Evolutionary conservation across 345 rosid genomes (phyloP), one percentile per base, ranked within the genome.

Genomic region (Durio zibethinus): DNA sequence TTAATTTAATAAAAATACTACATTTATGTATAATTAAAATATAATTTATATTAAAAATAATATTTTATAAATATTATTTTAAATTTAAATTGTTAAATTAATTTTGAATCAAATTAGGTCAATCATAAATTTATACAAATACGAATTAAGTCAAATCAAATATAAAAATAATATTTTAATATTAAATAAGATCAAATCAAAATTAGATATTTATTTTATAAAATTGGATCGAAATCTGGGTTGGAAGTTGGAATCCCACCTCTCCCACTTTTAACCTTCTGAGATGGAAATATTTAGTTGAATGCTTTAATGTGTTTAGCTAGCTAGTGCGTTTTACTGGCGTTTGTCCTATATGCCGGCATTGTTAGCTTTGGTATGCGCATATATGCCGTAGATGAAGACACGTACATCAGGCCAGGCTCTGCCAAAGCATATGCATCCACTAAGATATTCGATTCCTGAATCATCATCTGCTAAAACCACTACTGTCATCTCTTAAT

Each of bases 371-470:
- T 62, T 56, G 66, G 8, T 31, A 62, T 1, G 20, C 5, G 18
- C n/a, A 16, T 62, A 10, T 7, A 16, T 62, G 3, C 29, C 14
- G 6, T 7, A n/a, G n/a, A 14, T 40, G 29, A 35, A 64, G 47
- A 65, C 31, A 36, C 27, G 47, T 20, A 33, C 47, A 64, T 7
- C 45, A 65, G 15, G 71, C 63, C 33, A 56, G 43, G 14, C 31
- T 38, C 35, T 54, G 54, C 76, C 76, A 54, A 73, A 1, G 5
- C 75, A 53, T 53, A 35, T 72, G 38, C 47, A 33, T 33, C 76
- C 64, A 54, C 62, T 31, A 11, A 54, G 35, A 54, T 21, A 16
- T 38, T 5, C 18, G 21, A n/a, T 38, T 65, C 48, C 48, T 65
- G 66, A 60, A 60, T 27, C 14, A 60, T 12, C 5, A 31, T 36